Evolutionary conservation across 129 eudicot species (phyloP), one percentile per base, ranked within the genome.

Genomic region (Oenanthe sinensis): DNA sequence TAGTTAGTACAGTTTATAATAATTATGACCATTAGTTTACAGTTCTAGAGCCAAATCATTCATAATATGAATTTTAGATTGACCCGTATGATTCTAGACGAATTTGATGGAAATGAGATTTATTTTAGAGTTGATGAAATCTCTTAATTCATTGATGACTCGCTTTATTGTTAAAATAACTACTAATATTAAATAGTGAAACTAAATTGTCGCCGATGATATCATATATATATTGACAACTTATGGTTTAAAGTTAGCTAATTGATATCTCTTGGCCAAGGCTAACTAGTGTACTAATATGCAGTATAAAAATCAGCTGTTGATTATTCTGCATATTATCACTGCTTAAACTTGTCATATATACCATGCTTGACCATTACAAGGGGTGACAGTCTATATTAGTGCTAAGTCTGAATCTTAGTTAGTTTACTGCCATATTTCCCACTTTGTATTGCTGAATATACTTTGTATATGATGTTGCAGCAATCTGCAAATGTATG

Each of bases 401-500:
- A 24, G 68, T 42, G 50, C 46, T 40, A 68, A 15, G 49, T 67
- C 52, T 63, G 33, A 37, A 47, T 14, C 7, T 37, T 86, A 30
- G 22, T 58, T 52, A 30, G 60, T 54, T 65, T 79, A 46, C 62
- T 71, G 75, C 78, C 39, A 45, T 54, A 75, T 65, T 62, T 80
- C 80, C 62, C n/a, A 68, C 69, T 74, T 60, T 30, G 11, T 63
- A 44, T 67, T 16, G 22, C 37, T 67, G 72, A 62, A 67, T 75
- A n/a, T 49, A 60, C 22, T 58, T 77, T 52, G 30, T 54, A 45
- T 67, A 43, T 82, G 78, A 62, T 74, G 79, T 85, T 78, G 81
- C 97, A 96, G 99, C 86, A 79, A 87, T 89, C 49, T 90, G 97
- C 90, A 96, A 85, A 84, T 86, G 50, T 40, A 90, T 96, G 99